phyloP scores from a whole-genome alignment of 192 early-diverging fungal species.

The Coemansia interrupta region DNA sequence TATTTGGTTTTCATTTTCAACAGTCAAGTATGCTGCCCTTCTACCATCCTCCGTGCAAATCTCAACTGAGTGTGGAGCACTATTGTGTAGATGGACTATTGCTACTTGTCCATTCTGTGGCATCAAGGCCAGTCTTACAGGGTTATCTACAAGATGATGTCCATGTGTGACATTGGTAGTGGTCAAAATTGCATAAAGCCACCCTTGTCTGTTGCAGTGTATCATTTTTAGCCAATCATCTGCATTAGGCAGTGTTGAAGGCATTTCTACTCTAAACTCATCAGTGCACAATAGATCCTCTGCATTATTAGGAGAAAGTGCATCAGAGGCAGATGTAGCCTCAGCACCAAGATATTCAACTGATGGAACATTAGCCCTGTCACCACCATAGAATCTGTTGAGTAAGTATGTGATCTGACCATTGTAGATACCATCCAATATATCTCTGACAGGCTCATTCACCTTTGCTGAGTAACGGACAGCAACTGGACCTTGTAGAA shows the following conservation, averaged over 20 bases:
- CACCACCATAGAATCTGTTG: constrained; percentile 64
- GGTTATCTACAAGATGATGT: constrained; percentile 57
- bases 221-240: constrained; percentile 66
- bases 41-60: not conserved
- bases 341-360: constrained; percentile 67
- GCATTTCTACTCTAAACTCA: too few species aligned
- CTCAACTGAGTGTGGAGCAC: not conserved
- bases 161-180: constrained; percentile 70
- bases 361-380: constrained; percentile 60
- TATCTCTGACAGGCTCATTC: constrained; percentile 77
- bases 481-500: constrained; percentile 82
- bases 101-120: constrained; percentile 59
- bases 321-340: not conserved
- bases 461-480: constrained; percentile 64
- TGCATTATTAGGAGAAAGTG: not conserved
- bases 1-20: constrained; percentile 39
- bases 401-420: constrained; percentile 70
- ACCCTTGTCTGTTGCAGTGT: constrained; percentile 65
- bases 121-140: constrained; percentile 56
- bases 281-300: not conserved
- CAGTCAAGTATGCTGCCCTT: constrained; percentile 34
- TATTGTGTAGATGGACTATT: not conserved
- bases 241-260: constrained; percentile 3
- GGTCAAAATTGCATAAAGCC: constrained; percentile 80
- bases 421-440: constrained; percentile 76